These are phyloP conservation scores for Pseudoperonospora humuli DNA, from an alignment of 352 stramenopile genomes.

Conservation along the genomic window DNA sequence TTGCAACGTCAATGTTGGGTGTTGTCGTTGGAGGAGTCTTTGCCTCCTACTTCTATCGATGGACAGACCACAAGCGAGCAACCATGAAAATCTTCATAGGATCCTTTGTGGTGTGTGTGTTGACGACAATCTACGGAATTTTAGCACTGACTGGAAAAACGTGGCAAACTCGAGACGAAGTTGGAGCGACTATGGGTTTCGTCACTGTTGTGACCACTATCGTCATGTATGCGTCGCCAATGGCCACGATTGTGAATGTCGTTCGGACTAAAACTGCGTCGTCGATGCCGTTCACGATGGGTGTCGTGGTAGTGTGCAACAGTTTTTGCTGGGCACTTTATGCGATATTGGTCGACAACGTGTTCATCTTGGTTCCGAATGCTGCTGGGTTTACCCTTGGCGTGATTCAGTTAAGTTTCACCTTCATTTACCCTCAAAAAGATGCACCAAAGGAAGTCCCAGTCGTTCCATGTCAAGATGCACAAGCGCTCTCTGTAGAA, in stretches of 20 bases:
- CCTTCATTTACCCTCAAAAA: conserved; percentile 34
- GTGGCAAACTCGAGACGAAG: conserved; percentile 11
- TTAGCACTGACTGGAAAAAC: conserved; percentile 22
- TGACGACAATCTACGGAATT: conserved; percentile 23
- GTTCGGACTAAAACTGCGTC: conserved; percentile 18
- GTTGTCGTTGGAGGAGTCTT: conserved; percentile 27
- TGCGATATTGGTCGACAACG: conserved; percentile 6
- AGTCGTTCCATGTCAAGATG: too few species aligned
- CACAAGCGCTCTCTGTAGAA: too few species aligned
- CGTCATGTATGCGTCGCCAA: conserved; percentile 44
- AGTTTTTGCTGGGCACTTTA: conserved; percentile 12
- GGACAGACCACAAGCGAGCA: conserved; percentile 18
- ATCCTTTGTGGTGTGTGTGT: conserved; percentile 15
- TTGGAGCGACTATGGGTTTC: conserved; percentile 24
- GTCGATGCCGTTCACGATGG: conserved; percentile 22
- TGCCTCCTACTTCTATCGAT: conserved; percentile 34
- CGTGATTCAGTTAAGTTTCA: conserved; percentile 30
- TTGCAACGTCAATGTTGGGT: conserved; percentile 32
- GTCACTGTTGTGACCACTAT: conserved; percentile 31
- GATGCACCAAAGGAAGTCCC: too few species aligned
- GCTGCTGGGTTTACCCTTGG: conserved; percentile 23
- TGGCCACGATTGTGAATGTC: conserved; percentile 34
- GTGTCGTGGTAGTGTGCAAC: conserved; percentile 14
- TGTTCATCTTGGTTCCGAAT: conserved; percentile 34
- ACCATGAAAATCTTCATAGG: conserved; percentile 21